Evolutionary conservation across 2,329 filamentous ascomycete genomes (phyloP), one percentile per base, ranked within the genome.

Genomic region (Hypocreales sp.): DNA sequence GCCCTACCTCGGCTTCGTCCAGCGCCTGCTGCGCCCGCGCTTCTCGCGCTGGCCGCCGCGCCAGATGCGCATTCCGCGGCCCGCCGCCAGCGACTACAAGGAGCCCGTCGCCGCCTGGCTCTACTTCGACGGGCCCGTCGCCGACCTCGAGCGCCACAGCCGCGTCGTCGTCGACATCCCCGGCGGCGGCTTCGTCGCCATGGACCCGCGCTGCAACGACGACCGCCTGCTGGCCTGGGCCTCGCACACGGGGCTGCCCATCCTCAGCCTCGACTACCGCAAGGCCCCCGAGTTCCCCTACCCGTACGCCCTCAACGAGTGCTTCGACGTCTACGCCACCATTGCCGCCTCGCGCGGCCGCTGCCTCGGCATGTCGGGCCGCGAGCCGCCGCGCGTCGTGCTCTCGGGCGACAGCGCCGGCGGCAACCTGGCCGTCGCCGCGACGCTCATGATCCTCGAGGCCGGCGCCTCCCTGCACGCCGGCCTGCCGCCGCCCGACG

Each of bases 181-280:
- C 0, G 90, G 90, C 2, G 90, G 90, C 18, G 90, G 90, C 0
- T 98, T 92, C 38, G 86, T 98, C 9, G 86, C 90, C 12, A 98
- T 98, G 90, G 75, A 82, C 32, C 90, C 90, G n/a, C 64, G 90
- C 25, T 81, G 78, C 41, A 84, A 92, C 41, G 90, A 98, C 46
- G 90, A 98, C 51, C 92, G 92, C 51, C 61, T 98, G 12, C 72
- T 93, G 40, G 74, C 80, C 2, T 98, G 90, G 90, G 83, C 90
- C 0, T 79, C 79, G 11, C 86, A 80, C 50, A 81, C 81, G 1
- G 82, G 84, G 0, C 50, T 93, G n/a, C 87, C 90, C 0, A 67
- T 98, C 5, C 55, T 98, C 30, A 93, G 87, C 41, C 54, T 98
- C 32, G 84, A 98, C 46, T 98, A 98, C 54, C 52, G 46, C 30